Evolutionary conservation across 2,329 filamentous ascomycete species (phyloP), one percentile per base, ranked within the genome.

Genomic region (Sporothrix pallida): DNA sequence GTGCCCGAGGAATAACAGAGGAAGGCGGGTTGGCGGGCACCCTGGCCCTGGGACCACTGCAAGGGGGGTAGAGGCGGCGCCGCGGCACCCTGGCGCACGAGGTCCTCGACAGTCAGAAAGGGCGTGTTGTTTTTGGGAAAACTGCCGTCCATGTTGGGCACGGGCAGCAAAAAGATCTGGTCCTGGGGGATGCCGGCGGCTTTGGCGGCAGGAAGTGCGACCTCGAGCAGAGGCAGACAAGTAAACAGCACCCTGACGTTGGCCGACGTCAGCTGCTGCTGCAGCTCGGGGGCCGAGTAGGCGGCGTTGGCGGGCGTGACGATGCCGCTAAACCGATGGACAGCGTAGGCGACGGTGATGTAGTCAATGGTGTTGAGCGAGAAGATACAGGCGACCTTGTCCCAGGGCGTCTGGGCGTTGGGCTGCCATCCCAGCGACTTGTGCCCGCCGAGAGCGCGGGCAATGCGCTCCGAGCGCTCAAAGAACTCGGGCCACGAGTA

Each of bases 331-430:
- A 89, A 87, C 13, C 88, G 84, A 76, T 88, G 88, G 73, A 86
- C 83, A 72, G 88, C 83, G 52, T 87, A 84, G 10, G 87, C 86
- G 13, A 87, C 83, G 0, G 87, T 85, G 0, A 87, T 83, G 67
- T 85, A 91, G 80, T 94, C 91, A 75, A 84, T 81, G 46, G 92
- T 91, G 78, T 95, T 96, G 75, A 93, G 80, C 26, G 89, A 90
- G 81, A 92, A 95, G 48, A 94, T 84, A 2, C 86, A 90, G 60
- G 92, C 82, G 20, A 93, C 90, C 81, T 94, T 95, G 77, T 95
- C 92, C 89, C 90, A 94, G 78, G 93, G 91, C 0, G 88, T 87
- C 5, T 90, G 92, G 69, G 88, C 80, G 76, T 93, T 92, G 2
- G 91, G 88, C 17, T 85, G 79, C 88, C 92, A 93, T 71, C 88